Conservation (phyloP, 2,329 filamentous ascomycete genomes). For the Lasiodiplodia sp. region DNA sequence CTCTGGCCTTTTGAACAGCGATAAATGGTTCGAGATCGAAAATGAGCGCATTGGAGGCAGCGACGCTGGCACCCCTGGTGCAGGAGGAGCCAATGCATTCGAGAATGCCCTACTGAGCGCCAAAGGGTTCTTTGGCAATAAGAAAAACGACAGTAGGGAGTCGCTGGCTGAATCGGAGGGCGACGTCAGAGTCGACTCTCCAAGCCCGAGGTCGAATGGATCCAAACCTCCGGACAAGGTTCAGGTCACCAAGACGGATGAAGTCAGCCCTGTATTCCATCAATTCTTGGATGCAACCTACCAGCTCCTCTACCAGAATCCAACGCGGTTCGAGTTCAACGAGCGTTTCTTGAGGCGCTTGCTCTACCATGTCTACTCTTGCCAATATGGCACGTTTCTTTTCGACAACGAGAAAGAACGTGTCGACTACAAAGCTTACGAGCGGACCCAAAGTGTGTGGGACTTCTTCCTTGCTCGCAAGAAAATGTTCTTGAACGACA, state of each 20-base stretch:
- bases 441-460: conserved; percentile 88
- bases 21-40: conserved; percentile 92
- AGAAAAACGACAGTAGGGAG: conserved; percentile 72
- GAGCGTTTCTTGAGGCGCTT: conserved; percentile 89
- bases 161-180: conserved; percentile 68
- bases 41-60: conserved; percentile 74
- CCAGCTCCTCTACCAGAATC: conserved; percentile 85
- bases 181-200: conserved; percentile 43
- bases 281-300: conserved; percentile 96
- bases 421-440: conserved; percentile 69
- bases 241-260: conserved; percentile 76
- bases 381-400: conserved; percentile 95
- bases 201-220: conserved; percentile 38
- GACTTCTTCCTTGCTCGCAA: conserved; percentile 88
- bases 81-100: conserved; percentile 73
- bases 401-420: conserved; percentile 95
- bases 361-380: conserved; percentile 92
- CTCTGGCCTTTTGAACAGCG: conserved; percentile 85
- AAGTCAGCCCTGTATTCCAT: conserved; percentile 95
- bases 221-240: conserved; percentile 59
- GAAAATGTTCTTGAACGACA: conserved; percentile 80
- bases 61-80: conserved; percentile 53
- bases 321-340: conserved; percentile 92
- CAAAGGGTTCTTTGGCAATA: conserved; percentile 83
- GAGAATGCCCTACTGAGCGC: conserved; percentile 86